These are phyloP conservation scores for Triangularia verruculosa DNA, from an alignment of 2,329 filamentous ascomycete species.

Conservation along the genomic window DNA sequence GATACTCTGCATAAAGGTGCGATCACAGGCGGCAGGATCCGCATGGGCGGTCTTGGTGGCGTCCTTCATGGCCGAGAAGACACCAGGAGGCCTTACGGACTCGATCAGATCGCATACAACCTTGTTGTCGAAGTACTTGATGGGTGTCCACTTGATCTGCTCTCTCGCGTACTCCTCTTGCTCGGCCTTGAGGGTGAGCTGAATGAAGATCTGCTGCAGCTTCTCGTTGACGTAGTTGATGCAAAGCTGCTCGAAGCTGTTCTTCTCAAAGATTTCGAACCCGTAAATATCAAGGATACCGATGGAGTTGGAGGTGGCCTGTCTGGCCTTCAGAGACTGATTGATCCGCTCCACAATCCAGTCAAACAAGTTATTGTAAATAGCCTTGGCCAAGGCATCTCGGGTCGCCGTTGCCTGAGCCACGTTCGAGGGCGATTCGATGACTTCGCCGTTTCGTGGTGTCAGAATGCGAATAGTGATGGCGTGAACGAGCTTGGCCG, in stretches of 20 bases:
- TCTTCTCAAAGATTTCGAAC: conserved; percentile 98
- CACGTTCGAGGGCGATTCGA: conserved; percentile 77
- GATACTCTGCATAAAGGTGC: conserved; percentile 90
- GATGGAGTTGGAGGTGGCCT: conserved; percentile 75
- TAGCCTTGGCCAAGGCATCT: conserved; percentile 90
- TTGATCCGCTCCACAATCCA: conserved; percentile 97
- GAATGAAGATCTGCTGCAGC: conserved; percentile 98
- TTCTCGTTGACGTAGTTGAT: conserved; percentile 99
- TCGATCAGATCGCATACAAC: conserved; percentile 97
- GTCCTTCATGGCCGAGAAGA: conserved; percentile 95
- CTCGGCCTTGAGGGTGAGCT: conserved; percentile 91
- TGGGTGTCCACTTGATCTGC: conserved; percentile 97
- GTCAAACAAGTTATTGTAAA: conserved; percentile 96
- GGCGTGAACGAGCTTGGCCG: conserved; percentile 75
- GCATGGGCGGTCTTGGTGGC: conserved; percentile 98
- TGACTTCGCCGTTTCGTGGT: conserved; percentile 62
- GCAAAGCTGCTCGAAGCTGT: conserved; percentile 97
- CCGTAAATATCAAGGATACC: conserved; percentile 99
- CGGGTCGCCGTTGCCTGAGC: conserved; percentile 82
- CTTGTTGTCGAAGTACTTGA: conserved; percentile 99
- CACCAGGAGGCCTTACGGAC: conserved; percentile 80
- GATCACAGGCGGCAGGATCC: conserved; percentile 88
- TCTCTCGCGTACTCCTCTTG: conserved; percentile 96
- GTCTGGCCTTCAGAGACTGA: conserved; percentile 76
- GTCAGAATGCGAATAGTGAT: conserved; percentile 86